Percentiles rank a stretch among this genome's conserved stretches.
phyloP scores from a whole-genome alignment of 345 rosid species.

The Linum trigynum region DNA sequence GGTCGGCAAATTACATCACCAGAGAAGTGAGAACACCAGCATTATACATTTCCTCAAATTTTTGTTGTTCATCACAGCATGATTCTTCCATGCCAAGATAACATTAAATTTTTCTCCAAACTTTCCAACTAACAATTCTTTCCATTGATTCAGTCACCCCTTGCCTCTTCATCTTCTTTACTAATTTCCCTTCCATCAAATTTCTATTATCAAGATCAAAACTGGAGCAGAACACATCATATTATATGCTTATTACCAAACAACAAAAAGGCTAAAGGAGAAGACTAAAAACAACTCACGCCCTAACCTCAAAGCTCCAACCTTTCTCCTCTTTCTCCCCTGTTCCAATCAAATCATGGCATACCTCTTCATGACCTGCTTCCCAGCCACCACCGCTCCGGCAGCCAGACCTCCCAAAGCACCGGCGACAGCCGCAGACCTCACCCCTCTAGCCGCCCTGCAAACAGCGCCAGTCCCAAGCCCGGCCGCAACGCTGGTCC shows the following conservation, averaged over 20 bases:
- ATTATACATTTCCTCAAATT: no score
- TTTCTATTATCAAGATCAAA: background rate
- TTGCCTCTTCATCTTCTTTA: background rate
- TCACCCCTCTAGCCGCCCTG: slow-evolving; percentile 80
- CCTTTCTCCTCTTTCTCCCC: background rate
- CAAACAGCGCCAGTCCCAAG: slow-evolving; percentile 79
- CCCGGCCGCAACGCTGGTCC: slow-evolving; percentile 91
- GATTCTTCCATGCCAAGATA: background rate
- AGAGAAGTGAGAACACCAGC: background rate
- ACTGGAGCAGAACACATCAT: background rate
- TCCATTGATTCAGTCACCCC: background rate
- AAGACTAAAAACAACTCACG: background rate
- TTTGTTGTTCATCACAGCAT: background rate
- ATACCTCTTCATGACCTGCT: slow-evolving; percentile 68
- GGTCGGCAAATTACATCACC: slow-evolving; percentile 2
- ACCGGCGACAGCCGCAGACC: slow-evolving; percentile 96
- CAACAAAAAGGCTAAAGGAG: background rate
- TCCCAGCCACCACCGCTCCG: slow-evolving; percentile 67
- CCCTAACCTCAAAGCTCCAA: slow-evolving; percentile 13
- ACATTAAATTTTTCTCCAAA: background rate
- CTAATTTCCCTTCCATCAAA: no score
- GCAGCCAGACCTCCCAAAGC: slow-evolving; percentile 85
- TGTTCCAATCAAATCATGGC: slow-evolving; percentile 44
- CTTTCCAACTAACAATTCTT: background rate
- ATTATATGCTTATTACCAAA: background rate